Percentiles rank a stretch among this genome's conserved stretches.
Conservation (phyloP, 2,329 filamentous ascomycete species). For the Graphium sp. region DNA sequence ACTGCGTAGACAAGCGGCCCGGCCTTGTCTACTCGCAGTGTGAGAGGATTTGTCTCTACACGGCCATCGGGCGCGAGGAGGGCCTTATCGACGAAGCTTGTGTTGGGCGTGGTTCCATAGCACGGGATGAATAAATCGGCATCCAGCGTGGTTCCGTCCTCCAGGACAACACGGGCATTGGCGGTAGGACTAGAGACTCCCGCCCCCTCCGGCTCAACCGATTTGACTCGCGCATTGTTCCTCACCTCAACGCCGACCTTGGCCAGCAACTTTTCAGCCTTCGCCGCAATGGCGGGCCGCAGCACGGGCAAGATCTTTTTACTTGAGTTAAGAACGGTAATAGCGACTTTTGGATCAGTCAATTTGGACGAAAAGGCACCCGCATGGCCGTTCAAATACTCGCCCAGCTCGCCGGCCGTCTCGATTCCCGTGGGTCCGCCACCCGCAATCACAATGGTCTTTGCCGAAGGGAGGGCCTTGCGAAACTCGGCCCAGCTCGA, state of each 20-base stretch:
- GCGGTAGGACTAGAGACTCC: slow-evolving; percentile 11
- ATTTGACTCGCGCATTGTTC: slow-evolving; percentile 19
- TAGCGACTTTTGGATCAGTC: slow-evolving; percentile 17
- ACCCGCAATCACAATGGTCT: slow-evolving; percentile 32
- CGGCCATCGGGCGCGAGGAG: slow-evolving; percentile 18
- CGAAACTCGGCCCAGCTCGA: slow-evolving; percentile 20
- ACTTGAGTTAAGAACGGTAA: slow-evolving; percentile 24
- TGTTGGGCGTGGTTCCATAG: slow-evolving; percentile 22
- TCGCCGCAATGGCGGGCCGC: slow-evolving; percentile 16
- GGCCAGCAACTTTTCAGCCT: slow-evolving; percentile 21
- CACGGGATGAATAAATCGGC: slow-evolving; percentile 31
- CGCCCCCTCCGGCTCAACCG: slow-evolving; percentile 12
- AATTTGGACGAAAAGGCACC: slow-evolving; percentile 17
- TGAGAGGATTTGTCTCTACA: slow-evolving; percentile 17
- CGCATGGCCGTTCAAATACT: slow-evolving; percentile 28
- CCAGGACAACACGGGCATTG: slow-evolving; percentile 18
- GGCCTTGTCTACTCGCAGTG: slow-evolving; percentile 16
- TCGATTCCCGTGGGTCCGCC: slow-evolving; percentile 33
- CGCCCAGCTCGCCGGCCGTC: slow-evolving; percentile 32
- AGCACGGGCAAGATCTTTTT: slow-evolving; percentile 21
- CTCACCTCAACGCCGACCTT: slow-evolving; percentile 28
- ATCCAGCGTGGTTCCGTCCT: slow-evolving; percentile 17
- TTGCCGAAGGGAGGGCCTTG: slow-evolving; percentile 18
- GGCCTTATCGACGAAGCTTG: slow-evolving; percentile 14
- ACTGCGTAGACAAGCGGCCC: slow-evolving; percentile 24